A percentile compares a stretch with the other conserved stretches of the same genome.
These are phyloP conservation scores for Acanthamoeba castellanii DNA, from an alignment of 208 protist species.

Conservation along the genomic window DNA sequence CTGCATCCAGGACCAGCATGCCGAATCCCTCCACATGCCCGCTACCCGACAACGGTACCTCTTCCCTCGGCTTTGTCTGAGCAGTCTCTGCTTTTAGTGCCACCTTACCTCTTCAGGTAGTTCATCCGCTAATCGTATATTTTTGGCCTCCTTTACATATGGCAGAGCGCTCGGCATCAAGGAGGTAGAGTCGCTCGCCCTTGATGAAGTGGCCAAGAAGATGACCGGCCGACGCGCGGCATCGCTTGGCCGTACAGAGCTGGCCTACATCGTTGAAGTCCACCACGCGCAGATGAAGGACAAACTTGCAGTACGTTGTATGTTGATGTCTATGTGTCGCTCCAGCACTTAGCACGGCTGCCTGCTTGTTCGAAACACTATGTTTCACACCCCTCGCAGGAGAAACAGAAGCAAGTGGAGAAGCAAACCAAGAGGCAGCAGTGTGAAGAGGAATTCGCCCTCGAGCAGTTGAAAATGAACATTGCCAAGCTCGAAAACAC, in stretches of 20 bases:
- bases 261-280: slow-evolving; percentile 10
- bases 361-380: not conserved
- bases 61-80: not conserved
- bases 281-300: not conserved
- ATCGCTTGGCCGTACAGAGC: not conserved
- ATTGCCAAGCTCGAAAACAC: not conserved
- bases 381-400: not conserved
- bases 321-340: not conserved
- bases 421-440: not conserved
- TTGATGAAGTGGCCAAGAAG: slow-evolving; percentile 4
- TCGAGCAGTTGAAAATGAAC: not conserved
- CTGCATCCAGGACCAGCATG: not conserved
- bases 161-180: not conserved
- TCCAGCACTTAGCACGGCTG: not conserved
- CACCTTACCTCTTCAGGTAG: too few relatives aligned
- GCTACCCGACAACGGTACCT: not conserved
- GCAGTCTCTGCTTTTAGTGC: not conserved
- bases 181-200: not conserved
- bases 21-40: not conserved
- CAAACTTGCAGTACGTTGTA: not conserved
- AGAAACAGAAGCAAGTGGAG: not conserved
- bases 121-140: too few relatives aligned
- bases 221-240: not conserved
- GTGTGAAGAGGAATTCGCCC: not conserved
- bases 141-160: not conserved